These are phyloP conservation scores for Stentor coeruleus DNA, from an alignment of 73 alveolate species.

Conservation along the genomic window DNA sequence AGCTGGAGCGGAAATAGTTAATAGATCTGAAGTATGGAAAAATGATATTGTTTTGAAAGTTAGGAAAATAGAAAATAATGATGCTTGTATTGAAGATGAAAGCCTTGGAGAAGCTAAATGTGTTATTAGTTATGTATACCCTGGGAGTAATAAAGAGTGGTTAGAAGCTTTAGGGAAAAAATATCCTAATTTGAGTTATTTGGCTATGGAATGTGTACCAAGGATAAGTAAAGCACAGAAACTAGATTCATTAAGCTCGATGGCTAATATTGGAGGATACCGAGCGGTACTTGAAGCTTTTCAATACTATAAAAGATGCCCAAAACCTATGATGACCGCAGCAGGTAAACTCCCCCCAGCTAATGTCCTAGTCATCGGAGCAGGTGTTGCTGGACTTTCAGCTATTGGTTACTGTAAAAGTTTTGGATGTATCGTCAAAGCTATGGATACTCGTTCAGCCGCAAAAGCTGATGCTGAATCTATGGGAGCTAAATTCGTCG, in stretches of 20 bases:
- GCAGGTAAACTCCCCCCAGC: constrained; percentile 80
- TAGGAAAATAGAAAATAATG: constrained; percentile 38
- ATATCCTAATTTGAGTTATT: neutral
- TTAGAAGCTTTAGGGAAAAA: neutral
- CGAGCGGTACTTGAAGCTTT: constrained; percentile 78
- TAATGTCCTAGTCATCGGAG: constrained; percentile 75
- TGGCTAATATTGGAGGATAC: constrained; percentile 77
- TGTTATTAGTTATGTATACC: constrained; percentile 6
- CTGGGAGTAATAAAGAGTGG: neutral
- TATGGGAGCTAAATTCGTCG: constrained; percentile 75
- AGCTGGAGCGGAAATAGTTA: constrained; percentile 42
- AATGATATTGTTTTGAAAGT: constrained; percentile 52
- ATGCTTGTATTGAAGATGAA: neutral
- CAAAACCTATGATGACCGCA: constrained; percentile 35
- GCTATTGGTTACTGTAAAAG: constrained; percentile 50
- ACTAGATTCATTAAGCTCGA: constrained; percentile 55
- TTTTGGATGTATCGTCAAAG: constrained; percentile 55
- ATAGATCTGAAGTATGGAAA: constrained; percentile 34
- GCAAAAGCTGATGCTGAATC: constrained; percentile 56
- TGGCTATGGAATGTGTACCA: constrained; percentile 70
- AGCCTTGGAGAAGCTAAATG: neutral
- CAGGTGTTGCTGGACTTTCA: constrained; percentile 59
- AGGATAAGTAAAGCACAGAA: constrained; percentile 75
- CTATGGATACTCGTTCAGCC: constrained; percentile 62
- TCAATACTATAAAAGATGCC: constrained; percentile 34